phyloP scores from a whole-genome alignment of 331 rosid genomes.

The Saraca asoca region DNA sequence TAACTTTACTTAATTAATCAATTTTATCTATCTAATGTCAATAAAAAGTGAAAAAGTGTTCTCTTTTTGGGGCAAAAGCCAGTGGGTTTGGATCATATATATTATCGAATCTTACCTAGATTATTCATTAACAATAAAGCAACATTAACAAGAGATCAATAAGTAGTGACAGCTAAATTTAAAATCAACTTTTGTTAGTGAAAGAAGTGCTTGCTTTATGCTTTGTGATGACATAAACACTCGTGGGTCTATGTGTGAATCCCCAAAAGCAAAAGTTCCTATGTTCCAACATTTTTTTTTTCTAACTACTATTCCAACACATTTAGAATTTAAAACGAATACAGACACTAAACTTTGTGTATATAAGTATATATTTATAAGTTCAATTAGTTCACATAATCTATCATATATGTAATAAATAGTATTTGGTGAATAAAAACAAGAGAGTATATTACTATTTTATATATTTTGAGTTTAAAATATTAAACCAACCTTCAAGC shows the following conservation, averaged over 20 bases:
- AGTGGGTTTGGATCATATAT: constrained; percentile 24
- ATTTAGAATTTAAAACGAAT: constrained; percentile 13
- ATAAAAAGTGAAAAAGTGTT: constrained; percentile 36
- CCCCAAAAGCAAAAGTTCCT: constrained; percentile 39
- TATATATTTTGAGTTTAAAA: too few species aligned
- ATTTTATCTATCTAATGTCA: neutral
- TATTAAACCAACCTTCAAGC: too few species aligned
- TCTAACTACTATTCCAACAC: constrained; percentile 15
- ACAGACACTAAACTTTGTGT: too few species aligned
- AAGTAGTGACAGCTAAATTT: constrained; percentile 31
- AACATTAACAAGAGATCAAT: too few species aligned
- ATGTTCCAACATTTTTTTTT: neutral
- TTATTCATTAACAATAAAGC: constrained; percentile 15
- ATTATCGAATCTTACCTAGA: constrained; percentile 33
- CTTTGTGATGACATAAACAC: constrained; percentile 47
- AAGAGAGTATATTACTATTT: too few species aligned
- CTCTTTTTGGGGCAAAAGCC: constrained; percentile 31
- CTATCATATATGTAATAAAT: too few species aligned
- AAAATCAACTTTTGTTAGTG: constrained; percentile 32
- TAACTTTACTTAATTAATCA: constrained; percentile 4
- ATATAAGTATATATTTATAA: too few species aligned
- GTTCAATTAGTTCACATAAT: too few species aligned
- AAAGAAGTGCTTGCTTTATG: constrained; percentile 37
- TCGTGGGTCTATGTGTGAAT: constrained; percentile 42
- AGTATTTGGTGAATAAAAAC: too few species aligned